These are phyloP conservation scores for Xylaria palmicola DNA, from an alignment of 495 filamentous ascomycete species.

Conservation along the genomic window DNA sequence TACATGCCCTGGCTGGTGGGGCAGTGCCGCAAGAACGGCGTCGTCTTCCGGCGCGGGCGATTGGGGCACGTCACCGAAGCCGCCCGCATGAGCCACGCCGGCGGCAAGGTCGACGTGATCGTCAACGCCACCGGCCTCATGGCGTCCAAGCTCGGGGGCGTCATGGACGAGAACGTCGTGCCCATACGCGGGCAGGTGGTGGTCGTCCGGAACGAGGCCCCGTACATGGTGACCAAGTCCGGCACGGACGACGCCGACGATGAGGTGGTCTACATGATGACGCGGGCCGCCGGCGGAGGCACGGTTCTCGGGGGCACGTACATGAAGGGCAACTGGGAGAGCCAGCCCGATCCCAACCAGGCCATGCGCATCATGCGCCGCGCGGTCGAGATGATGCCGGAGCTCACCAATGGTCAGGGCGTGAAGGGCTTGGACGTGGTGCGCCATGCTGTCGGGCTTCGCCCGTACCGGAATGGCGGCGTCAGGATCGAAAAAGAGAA, in stretches of 20 bases:
- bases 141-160: slow-evolving; percentile 74
- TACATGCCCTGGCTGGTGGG: slow-evolving; percentile 83
- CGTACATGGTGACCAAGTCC: slow-evolving; percentile 65
- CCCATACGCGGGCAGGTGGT: slow-evolving; percentile 88
- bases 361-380: slow-evolving; percentile 89
- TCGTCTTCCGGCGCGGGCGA: slow-evolving; percentile 57
- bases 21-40: slow-evolving; percentile 70
- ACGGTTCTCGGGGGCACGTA: slow-evolving; percentile 89
- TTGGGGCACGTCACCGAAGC: slow-evolving; percentile 75
- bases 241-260: slow-evolving; percentile 80
- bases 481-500: slow-evolving; percentile 81
- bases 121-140: slow-evolving; percentile 87
- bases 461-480: slow-evolving; percentile 73
- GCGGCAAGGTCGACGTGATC: slow-evolving; percentile 63
- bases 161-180: slow-evolving; percentile 69
- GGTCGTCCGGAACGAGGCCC: slow-evolving; percentile 78
- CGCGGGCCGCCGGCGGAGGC: slow-evolving; percentile 71
- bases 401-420: slow-evolving; percentile 72
- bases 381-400: slow-evolving; percentile 67
- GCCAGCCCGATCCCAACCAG: slow-evolving; percentile 73
- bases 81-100: slow-evolving; percentile 59
- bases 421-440: slow-evolving; percentile 80
- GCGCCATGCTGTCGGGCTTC: slow-evolving; percentile 82
- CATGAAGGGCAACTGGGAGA: slow-evolving; percentile 79
- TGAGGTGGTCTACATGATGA: slow-evolving; percentile 88